phyloP scores from a whole-genome alignment of 2,329 filamentous ascomycete genomes.

The Metarhizium brunneum region DNA sequence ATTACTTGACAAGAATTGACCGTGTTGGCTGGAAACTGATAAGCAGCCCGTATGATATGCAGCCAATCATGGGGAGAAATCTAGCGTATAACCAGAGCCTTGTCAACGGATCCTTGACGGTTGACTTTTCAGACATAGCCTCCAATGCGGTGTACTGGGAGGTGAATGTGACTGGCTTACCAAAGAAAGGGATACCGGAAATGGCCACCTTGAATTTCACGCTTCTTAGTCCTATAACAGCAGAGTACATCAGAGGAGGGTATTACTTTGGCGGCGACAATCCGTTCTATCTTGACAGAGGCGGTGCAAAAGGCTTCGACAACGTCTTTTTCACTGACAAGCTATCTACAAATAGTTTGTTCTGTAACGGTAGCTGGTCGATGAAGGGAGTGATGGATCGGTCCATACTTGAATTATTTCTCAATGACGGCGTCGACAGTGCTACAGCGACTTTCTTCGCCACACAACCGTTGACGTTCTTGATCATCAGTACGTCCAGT shows the following conservation, averaged over 20 bases:
- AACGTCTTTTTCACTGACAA: slow-evolving; percentile 24
- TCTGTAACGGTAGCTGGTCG: slow-evolving; percentile 13
- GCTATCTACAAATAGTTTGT: slow-evolving; percentile 14
- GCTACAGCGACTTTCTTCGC: slow-evolving; percentile 22
- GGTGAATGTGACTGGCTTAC: slow-evolving; percentile 36
- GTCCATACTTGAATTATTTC: slow-evolving; percentile 25
- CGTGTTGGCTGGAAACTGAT: slow-evolving; percentile 42
- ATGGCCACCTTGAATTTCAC: slow-evolving; percentile 20
- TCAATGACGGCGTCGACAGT: slow-evolving; percentile 23
- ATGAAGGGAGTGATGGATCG: slow-evolving; percentile 25
- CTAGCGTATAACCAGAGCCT: slow-evolving; percentile 34
- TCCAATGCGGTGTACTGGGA: slow-evolving; percentile 46
- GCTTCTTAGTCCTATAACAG: slow-evolving; percentile 13
- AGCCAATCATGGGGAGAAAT: slow-evolving; percentile 33
- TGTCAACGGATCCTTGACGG: slow-evolving; percentile 35
- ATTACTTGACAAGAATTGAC: slow-evolving; percentile 41
- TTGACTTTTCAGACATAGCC: slow-evolving; percentile 40
- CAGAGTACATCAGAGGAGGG: slow-evolving; percentile 17
- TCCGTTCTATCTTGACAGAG: slow-evolving; percentile 20
- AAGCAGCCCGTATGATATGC: slow-evolving; percentile 38
- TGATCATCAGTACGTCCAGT: slow-evolving; percentile 11
- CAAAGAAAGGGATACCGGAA: slow-evolving; percentile 8
- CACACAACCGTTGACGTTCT: slow-evolving; percentile 15
- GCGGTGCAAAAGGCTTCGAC: slow-evolving; percentile 17
- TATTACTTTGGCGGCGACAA: slow-evolving; percentile 17